These are phyloP conservation scores for Aegilops longissima DNA, from an alignment of 176 grass and related monocot species.

Conservation along the genomic window DNA sequence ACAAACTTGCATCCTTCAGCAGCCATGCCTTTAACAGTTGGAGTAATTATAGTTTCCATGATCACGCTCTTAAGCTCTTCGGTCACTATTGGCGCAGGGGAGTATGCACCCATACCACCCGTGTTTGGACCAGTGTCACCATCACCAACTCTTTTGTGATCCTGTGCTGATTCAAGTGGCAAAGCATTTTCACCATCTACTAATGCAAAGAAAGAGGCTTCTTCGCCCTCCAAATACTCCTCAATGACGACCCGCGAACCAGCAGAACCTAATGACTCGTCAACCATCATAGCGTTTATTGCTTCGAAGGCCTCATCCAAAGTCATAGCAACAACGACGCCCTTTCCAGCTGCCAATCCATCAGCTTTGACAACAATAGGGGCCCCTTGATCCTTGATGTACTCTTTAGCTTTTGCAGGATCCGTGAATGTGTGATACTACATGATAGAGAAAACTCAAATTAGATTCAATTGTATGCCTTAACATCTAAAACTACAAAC, in stretches of 20 bases:
- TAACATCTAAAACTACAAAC: background rate
- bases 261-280: conserved; percentile 76
- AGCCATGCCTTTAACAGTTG: conserved; percentile 88
- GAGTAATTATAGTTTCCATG: conserved; percentile 84
- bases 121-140: conserved; percentile 91
- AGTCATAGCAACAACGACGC: conserved; percentile 76
- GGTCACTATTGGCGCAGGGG: conserved; percentile 82
- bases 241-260: conserved; percentile 83
- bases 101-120: conserved; percentile 95
- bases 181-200: conserved; percentile 85
- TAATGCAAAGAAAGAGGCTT: conserved; percentile 94
- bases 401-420: conserved; percentile 64
- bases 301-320: conserved; percentile 68
- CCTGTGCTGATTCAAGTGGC: conserved; percentile 88
- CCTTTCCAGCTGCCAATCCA: conserved; percentile 88
- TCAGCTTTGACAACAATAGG: conserved; percentile 92
- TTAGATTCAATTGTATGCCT: background rate
- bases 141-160: conserved; percentile 90
- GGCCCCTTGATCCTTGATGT: conserved; percentile 62
- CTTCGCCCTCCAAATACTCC: conserved; percentile 91
- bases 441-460: conserved; percentile 1
- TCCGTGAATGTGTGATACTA: conserved; percentile 81
- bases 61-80: conserved; percentile 59
- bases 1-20: conserved; percentile 87
- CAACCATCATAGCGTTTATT: conserved; percentile 80